These are phyloP conservation scores for Crotalaria pallida DNA, from an alignment of 306 rosid species.

Conservation along the genomic window DNA sequence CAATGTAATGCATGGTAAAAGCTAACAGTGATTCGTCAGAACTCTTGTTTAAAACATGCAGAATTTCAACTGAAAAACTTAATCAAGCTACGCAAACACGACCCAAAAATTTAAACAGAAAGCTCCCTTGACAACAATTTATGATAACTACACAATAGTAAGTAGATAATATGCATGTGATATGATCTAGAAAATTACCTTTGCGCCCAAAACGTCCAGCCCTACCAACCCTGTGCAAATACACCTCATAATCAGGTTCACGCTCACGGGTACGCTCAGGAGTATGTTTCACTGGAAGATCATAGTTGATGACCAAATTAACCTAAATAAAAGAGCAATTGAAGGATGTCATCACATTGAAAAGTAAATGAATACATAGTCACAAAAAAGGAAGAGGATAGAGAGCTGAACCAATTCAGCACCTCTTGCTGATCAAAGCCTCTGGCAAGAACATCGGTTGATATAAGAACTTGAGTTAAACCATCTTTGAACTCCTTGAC, in stretches of 20 bases:
- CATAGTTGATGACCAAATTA: constrained; percentile 70
- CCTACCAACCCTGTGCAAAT: constrained; percentile 68
- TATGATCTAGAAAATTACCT: constrained; percentile 38
- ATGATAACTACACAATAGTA: not conserved
- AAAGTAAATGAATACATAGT: not conserved
- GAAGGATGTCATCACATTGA: not conserved
- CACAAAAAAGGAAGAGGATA: not conserved
- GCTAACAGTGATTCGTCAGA: not conserved
- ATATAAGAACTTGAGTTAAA: constrained; percentile 63
- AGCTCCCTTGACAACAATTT: not conserved
- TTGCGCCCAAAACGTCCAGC: constrained; percentile 84
- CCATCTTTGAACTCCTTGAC: constrained; percentile 66
- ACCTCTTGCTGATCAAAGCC: constrained; percentile 87
- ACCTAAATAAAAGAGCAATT: constrained; percentile 27
- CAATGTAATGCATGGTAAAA: not conserved
- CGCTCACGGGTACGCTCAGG: constrained; percentile 11
- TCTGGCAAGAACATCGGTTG: constrained; percentile 72
- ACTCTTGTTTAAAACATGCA: not conserved
- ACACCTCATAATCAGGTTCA: constrained; percentile 71
- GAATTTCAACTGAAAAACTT: not conserved
- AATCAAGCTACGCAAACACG: not conserved
- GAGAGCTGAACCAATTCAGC: not conserved
- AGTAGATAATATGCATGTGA: not conserved
- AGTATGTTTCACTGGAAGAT: constrained; percentile 52
- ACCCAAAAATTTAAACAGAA: not conserved